Percentiles rank a stretch among this genome's conserved stretches.
Evolutionary conservation across 129 eudicot species (phyloP).

Genomic region (Deinandra increscens): DNA sequence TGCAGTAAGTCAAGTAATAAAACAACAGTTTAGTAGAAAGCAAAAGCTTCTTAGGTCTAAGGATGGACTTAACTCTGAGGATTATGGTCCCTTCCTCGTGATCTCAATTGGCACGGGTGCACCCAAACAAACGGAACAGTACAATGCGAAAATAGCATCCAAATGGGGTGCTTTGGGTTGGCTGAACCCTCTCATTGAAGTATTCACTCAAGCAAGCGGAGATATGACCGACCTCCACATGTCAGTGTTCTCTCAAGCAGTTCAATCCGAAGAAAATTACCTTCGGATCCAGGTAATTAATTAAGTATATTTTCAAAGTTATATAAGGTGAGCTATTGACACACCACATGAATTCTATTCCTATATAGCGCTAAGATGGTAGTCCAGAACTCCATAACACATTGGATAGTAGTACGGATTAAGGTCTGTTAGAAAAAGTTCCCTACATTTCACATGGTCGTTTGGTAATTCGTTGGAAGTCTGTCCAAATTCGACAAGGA

Average conservation of each 20-base stretch:
- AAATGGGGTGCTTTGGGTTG: conserved; percentile 59
- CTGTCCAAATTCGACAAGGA: too few species aligned
- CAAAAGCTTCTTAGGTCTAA: too few species aligned
- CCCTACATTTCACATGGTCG: too few species aligned
- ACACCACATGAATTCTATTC: too few species aligned
- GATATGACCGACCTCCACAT: conserved; percentile 51
- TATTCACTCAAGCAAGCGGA: conserved; percentile 47
- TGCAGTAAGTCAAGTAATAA: conserved; percentile 57
- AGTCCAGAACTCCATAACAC: too few species aligned
- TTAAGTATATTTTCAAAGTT: not conserved
- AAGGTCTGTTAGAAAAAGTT: too few species aligned
- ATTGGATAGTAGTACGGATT: too few species aligned
- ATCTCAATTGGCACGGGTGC: conserved; percentile 58
- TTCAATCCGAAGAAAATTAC: conserved; percentile 40
- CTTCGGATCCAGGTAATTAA: conserved; percentile 52
- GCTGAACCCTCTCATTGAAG: conserved; percentile 44
- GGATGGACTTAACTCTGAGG: too few species aligned
- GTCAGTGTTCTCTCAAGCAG: conserved; percentile 45
- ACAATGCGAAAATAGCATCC: conserved; percentile 41
- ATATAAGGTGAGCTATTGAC: not conserved
- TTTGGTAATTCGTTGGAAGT: too few species aligned
- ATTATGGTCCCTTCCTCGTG: conserved; percentile 46
- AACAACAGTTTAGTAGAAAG: conserved; percentile 29
- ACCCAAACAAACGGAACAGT: conserved; percentile 34
- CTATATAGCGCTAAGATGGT: too few species aligned